Evolutionary conservation across 805 yeast species (phyloP), one percentile per base, ranked within the genome.

Genomic region (Wilhelminamyces savonicus): DNA sequence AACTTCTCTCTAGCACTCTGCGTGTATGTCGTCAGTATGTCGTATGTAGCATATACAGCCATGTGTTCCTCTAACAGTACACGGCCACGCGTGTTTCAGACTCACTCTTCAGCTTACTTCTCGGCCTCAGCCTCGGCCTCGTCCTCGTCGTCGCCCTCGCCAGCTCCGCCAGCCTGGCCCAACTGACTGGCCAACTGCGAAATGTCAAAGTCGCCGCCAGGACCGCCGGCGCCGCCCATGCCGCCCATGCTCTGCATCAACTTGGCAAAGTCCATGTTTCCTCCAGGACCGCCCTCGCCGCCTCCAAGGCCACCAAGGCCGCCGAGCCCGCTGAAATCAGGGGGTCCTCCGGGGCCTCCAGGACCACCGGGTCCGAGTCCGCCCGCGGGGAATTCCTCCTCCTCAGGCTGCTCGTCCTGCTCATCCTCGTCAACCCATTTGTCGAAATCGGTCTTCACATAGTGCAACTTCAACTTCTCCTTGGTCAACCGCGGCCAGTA

Each of bases 381-480:
- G 8, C 19, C 19, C 46, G 44, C 48, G 30, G 53, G 44, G 26
- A 52, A 60, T 14, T 50, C 56, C 13, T 54, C 74, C 15, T 60
- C 70, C 24, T 69, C 80, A 8, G 65, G 68, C 29, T 58, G 66
- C 35, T 78, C 88, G 23, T 85, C 87, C 62, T 90, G 98, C 62
- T 90, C 98, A 53, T 90, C 98, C 66, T 90, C 97, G 53, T 90
- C 98, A 23, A 84, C 95, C 98, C 98, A 90, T 59, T 80, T 84
- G 65, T 88, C 95, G 52, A 90, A 90, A 53, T 90, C 97, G 10
- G 98, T 90, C 68, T 84, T 83, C 54, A 90, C 74, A 59, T 74
- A 84, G 41, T 78, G 85, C 38, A 71, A 74, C 54, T 79, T 86
- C 50, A 73, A 69, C 66, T 87, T 85, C 48, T 82, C 88, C 62